phyloP scores from a whole-genome alignment of 345 rosid genomes.

The Rhodamnia argentea region DNA sequence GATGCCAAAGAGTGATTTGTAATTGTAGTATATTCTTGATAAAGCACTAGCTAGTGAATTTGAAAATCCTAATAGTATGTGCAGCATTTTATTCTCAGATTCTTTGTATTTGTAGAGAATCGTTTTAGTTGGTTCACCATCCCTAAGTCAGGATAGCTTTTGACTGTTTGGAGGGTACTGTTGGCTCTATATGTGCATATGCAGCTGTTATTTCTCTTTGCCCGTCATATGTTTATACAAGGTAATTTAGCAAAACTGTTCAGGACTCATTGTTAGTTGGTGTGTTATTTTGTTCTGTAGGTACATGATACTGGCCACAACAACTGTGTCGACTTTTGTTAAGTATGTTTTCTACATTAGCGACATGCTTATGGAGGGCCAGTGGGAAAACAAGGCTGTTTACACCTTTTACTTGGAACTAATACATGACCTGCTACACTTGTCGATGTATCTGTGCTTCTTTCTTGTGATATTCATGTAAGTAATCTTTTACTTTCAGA shows the following conservation, averaged over 20 bases:
- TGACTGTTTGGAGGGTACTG: background rate
- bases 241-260: background rate
- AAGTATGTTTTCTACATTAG: slow-evolving; percentile 84
- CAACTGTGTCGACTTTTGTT: slow-evolving; percentile 72
- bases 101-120: background rate
- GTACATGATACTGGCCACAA: slow-evolving; percentile 94
- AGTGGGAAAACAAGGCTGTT: slow-evolving; percentile 90
- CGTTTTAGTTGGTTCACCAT: background rate
- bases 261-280: background rate
- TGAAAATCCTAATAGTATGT: background rate
- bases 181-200: background rate
- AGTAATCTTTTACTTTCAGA: slow-evolving; percentile 12
- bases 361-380: slow-evolving; percentile 94
- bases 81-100: background rate
- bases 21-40: background rate
- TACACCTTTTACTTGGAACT: slow-evolving; percentile 95
- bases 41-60: background rate
- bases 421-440: slow-evolving; percentile 87
- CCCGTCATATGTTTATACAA: background rate
- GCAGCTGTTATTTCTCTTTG: background rate
- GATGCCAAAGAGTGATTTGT: background rate
- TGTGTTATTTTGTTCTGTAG: slow-evolving; percentile 15
- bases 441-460: slow-evolving; percentile 93
- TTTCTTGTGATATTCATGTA: slow-evolving; percentile 94
- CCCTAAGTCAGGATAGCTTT: background rate